A percentile compares a stretch with the other conserved stretches of the same genome.
Evolutionary conservation across 1,284 basidiomycete species (phyloP).

Genomic region (Heterobasidion irregulare): DNA sequence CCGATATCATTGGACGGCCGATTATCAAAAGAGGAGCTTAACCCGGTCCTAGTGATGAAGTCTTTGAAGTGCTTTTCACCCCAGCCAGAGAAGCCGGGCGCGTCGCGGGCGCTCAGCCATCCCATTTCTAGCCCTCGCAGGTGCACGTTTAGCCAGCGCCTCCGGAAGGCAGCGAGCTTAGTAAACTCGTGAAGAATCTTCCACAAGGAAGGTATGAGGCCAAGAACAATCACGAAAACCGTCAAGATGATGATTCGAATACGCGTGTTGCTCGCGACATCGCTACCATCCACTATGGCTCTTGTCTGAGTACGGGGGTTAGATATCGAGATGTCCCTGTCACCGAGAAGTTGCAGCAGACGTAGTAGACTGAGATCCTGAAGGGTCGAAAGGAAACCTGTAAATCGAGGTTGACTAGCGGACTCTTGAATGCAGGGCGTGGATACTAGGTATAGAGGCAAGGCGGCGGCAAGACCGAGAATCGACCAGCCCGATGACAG

Average conservation of each 20-base stretch:
- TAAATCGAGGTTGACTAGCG: slow-evolving; percentile 33
- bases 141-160: slow-evolving; percentile 50
- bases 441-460: slow-evolving; percentile 64
- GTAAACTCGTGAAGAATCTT: slow-evolving; percentile 62
- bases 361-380: slow-evolving; percentile 71
- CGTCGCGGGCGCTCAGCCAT: slow-evolving; percentile 54
- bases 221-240: slow-evolving; percentile 48
- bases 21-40: slow-evolving; percentile 46
- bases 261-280: slow-evolving; percentile 39
- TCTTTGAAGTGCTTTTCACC: slow-evolving; percentile 66
- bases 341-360: slow-evolving; percentile 55
- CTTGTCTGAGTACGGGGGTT: slow-evolving; percentile 22
- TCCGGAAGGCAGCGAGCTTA: slow-evolving; percentile 42
- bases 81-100: slow-evolving; percentile 60
- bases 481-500: slow-evolving; percentile 59
- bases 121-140: slow-evolving; percentile 68
- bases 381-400: slow-evolving; percentile 57
- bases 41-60: slow-evolving; percentile 52
- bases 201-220: slow-evolving; percentile 55
- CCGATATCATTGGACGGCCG: slow-evolving; percentile 4
- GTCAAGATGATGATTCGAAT: slow-evolving; percentile 61
- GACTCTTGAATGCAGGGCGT: slow-evolving; percentile 60
- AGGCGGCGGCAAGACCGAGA: slow-evolving; percentile 53
- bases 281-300: slow-evolving; percentile 26
- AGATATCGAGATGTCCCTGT: slow-evolving; percentile 28